These are phyloP conservation scores for Endogone sp. DNA, from an alignment of 192 early-diverging fungal species.

Conservation along the genomic window DNA sequence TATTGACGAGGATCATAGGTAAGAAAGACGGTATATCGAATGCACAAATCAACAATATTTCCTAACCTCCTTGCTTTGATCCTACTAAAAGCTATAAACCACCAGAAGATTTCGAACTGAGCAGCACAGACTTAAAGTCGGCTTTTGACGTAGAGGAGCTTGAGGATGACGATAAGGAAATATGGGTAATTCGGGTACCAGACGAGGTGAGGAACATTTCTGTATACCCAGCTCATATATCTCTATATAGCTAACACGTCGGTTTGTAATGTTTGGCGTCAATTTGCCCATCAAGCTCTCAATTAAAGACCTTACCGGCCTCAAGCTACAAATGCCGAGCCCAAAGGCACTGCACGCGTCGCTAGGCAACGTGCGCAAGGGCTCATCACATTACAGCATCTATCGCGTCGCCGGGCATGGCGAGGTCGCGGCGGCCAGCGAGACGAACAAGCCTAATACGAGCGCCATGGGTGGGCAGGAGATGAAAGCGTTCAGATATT, in stretches of 20 bases:
- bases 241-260: neutral
- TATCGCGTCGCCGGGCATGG: conserved; percentile 30
- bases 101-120: neutral
- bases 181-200: conserved; percentile 33
- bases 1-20: neutral
- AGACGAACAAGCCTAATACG: neutral
- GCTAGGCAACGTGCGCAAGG: conserved; percentile 7
- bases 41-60: neutral
- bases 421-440: conserved; percentile 2
- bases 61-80: neutral
- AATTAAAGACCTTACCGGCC: conserved; percentile 5
- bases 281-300: too few species aligned
- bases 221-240: neutral
- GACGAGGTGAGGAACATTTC: conserved; percentile 14
- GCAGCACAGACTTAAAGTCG: neutral
- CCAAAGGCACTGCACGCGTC: neutral
- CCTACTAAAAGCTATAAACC: neutral
- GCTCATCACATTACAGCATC: conserved; percentile 14
- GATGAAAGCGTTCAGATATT: conserved; percentile 26
- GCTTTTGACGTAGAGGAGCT: conserved; percentile 19
- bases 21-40: neutral
- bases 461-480: conserved; percentile 30
- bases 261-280: conserved; percentile 6
- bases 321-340: conserved; percentile 10
- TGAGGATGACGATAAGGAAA: conserved; percentile 28